Evolutionary conservation across 2,329 filamentous ascomycete species (phyloP), one percentile per base, ranked within the genome.

Genomic region (Stenocarpella maydis): DNA sequence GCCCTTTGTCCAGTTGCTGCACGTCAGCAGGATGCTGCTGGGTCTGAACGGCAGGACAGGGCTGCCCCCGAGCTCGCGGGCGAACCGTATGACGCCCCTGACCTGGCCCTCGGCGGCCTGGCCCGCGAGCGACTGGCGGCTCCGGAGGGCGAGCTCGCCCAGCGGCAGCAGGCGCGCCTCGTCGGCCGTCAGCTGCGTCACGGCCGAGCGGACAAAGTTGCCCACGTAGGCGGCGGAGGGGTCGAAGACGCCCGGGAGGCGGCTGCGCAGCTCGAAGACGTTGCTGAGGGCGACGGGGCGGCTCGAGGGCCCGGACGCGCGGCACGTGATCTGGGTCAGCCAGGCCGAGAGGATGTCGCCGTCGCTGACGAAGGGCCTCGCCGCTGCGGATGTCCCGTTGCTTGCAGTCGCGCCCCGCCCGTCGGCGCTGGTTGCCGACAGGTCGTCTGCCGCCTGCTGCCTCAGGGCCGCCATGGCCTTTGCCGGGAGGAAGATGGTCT

Each of bases 281-380:
- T 82, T 82, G 53, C 80, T 73, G n/a, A 81, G 74, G 10, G 76
- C 77, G 52, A 84, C 71, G 1, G 77, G 75, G 31, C 75, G 75
- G 19, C 72, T 68, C 21, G 77, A 73, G 69, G 69, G 69, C 34
- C 61, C 73, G 19, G 75, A 74, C 50, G 69, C 74, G 31, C 54
- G 73, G 26, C 73, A 73, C 34, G 74, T 74, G 39, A 77, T 75
- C 10, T 78, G 78, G 12, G 78, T 74, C 65, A 77, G 74, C 81
- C 83, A 86, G 0, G 81, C 82, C 1, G 76, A 74, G 2, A 86
- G 73, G 1, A 85, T 75, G 65, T 86, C 83, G 24, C 80, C 79
- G n/a, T 85, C 82, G 70, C 81, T 85, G 37, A 86, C 50, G 65
- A 83, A 85, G 1, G 80, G 75, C 19, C 14, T 45, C n/a, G 17